Conservation (phyloP, 805 yeast genomes). For the Candida railenensis region DNA sequence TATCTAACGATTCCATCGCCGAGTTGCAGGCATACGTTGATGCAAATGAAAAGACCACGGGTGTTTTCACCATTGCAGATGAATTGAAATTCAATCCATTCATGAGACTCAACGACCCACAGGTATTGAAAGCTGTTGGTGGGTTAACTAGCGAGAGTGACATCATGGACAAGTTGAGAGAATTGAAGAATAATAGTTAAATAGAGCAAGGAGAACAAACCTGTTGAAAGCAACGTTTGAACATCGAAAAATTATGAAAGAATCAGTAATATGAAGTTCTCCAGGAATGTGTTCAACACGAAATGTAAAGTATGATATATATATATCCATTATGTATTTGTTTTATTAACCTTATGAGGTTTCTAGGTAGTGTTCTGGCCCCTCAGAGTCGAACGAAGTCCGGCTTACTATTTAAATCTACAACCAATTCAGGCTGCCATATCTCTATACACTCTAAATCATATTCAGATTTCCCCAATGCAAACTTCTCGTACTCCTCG, state of each 20-base stretch:
- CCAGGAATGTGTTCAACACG: no score
- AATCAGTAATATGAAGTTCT: not conserved
- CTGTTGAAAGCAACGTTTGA: not conserved
- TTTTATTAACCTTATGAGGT: no score
- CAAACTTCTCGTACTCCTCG: constrained; percentile 90
- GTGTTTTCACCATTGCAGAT: constrained; percentile 78
- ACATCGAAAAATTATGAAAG: not conserved
- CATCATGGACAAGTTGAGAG: constrained; percentile 73
- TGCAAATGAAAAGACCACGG: constrained; percentile 74
- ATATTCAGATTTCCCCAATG: constrained; percentile 89
- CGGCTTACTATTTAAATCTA: constrained; percentile 53
- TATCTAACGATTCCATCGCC: constrained; percentile 54
- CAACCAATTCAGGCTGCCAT: constrained; percentile 62
- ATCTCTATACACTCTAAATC: constrained; percentile 88
- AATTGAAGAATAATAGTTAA: constrained; percentile 61
- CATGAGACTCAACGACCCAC: constrained; percentile 70
- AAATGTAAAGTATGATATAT: no score
- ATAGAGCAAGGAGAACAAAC: not conserved
- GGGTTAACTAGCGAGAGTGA: constrained; percentile 48
- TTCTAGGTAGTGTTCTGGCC: not conserved
- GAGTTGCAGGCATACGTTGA: constrained; percentile 51
- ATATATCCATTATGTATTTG: no score
- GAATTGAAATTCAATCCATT: constrained; percentile 87
- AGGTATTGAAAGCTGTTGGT: constrained; percentile 60
- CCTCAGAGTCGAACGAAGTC: constrained; percentile 51